Evolutionary conservation across 768 basidiomycete species (phyloP), one percentile per base, ranked within the genome.

Genomic region (Trametes gibbosa): DNA sequence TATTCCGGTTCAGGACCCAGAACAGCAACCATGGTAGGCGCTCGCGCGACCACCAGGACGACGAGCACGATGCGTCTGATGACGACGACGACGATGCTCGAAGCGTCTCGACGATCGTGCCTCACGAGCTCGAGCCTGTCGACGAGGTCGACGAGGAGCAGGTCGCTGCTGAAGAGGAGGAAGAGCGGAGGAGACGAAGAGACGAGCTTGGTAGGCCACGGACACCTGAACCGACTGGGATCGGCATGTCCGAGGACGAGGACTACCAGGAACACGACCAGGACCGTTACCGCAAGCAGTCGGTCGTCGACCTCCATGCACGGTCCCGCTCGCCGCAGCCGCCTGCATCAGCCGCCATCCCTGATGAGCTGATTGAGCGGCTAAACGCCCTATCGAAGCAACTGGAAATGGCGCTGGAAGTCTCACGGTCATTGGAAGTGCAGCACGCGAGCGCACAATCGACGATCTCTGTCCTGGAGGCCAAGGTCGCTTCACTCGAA

Each of bases 371-470:
- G 41, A 78, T 85, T 3, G 74, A 77, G 10, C 84, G 89, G 21
- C 76, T 98, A 27, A 76, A 79, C 17, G 72, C 73, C 0, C 79
- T 92, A 6, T 79, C 90, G 0, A 77, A 76, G 24, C 91, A 94
- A 68, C 84, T 98, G 27, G 85, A 86, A 53, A 81, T 84, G 1
- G 89, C 93, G 0, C 76, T 93, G 37, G 81, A 85, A 48, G 76
- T 94, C 62, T 91, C 90, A 8, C 78, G 80, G 5, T 78, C 82
- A 0, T 77, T 97, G 9, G 90, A 93, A 67, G 79, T 79, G 0
- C 91, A 95, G 69, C 94, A 97, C 62, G 70, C 80, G 1, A 80
- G 82, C 3, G 91, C 94, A 2, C 89, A 92, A 68, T 74, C 72
- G n/a, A 90, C 86, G 4, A 93, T 94, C 61, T 76, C 76, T 16